Base-by-base conservation (phyloP, 345 rosid species). In the Adansonia digitata region DNA sequence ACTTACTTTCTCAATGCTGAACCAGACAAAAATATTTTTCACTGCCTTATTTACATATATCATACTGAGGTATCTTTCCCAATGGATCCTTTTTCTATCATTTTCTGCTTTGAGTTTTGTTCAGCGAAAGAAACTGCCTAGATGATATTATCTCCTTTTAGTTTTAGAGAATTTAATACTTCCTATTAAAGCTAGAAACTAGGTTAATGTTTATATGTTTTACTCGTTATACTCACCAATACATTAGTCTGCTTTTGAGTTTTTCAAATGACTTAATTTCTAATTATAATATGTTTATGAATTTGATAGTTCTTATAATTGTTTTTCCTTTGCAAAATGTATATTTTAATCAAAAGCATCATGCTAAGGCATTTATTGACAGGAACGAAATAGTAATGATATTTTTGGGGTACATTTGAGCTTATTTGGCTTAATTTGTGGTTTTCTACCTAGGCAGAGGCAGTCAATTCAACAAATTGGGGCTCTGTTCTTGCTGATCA, bases 21-120 rank as follows among this genome's bases (percentile, higher is more conserved):
- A 93, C 87, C 99, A 96, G 88, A 96, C 97, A 12, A 96, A 96
- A 81, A 88, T 96, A 74, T 83, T 96, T 64, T 96, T 90, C 83
- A 93, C 99, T 40, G 99, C 99, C 35, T 64, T 93, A 49, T 96
- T 95, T 79, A 89, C 95, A 3, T 96, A 75, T 82, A 79, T 93
- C 17, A 83, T 95, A 63, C 82, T 95, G 80, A 89, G 98, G 98
- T 91, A 84, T 80, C 70, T 72, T 66, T 78, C 71, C 61, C 8
- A 40, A 29, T 14, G 7, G 5, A 8, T 68, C 53, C 18, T 52
- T 31, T 65, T 18, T 43, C 70, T 35, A 4, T 37, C 37, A 26
- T 37, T 56, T 60, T 55, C 72, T 72, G 52, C 22, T 56, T 72
- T 37, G 26, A 43, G 59, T 68, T 73, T 14, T 53, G 9, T 70